A percentile compares a stretch with the other conserved stretches of the same genome.
Conservation (phyloP, 768 basidiomycete species). For the Auriscalpium vulgare region DNA sequence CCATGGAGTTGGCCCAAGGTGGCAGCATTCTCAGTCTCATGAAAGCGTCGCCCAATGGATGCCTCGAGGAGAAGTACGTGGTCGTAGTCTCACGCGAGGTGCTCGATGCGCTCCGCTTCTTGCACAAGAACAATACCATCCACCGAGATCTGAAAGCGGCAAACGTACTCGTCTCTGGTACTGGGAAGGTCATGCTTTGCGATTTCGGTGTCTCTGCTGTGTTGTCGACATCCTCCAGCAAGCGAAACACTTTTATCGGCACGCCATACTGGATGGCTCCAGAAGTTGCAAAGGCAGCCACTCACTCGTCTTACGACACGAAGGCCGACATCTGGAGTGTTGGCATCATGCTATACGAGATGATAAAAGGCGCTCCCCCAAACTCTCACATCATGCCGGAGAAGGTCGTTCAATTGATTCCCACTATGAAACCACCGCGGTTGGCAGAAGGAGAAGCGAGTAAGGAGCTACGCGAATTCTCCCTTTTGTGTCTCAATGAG, state of each 20-base stretch:
- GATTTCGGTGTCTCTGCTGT: constrained; percentile 98
- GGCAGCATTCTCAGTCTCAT: constrained; percentile 91
- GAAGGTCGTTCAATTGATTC: constrained; percentile 84
- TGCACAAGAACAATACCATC: constrained; percentile 91
- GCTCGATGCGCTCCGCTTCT: constrained; percentile 78
- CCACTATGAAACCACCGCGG: constrained; percentile 74
- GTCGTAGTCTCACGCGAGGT: constrained; percentile 86
- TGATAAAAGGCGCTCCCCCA: constrained; percentile 91
- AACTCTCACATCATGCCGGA: constrained; percentile 77
- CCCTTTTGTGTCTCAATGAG: constrained; percentile 74
- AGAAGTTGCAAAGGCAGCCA: constrained; percentile 81
- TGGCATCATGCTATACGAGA: constrained; percentile 93
- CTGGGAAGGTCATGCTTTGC: constrained; percentile 90
- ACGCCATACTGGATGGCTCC: constrained; percentile 99
- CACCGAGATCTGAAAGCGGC: constrained; percentile 98
- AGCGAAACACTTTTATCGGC: constrained; percentile 92
- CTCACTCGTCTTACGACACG: constrained; percentile 64
- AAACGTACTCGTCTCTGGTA: constrained; percentile 83
- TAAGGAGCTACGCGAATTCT: constrained; percentile 83
- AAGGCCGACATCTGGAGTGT: constrained; percentile 99
- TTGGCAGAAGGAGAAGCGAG: constrained; percentile 72
- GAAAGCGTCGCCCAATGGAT: constrained; percentile 70
- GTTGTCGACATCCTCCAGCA: constrained; percentile 74
- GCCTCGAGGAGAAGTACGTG: constrained; percentile 85
- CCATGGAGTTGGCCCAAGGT: constrained; percentile 95